Conservation (phyloP, 441 rosid species). For the Gossypium gossypioides region DNA sequence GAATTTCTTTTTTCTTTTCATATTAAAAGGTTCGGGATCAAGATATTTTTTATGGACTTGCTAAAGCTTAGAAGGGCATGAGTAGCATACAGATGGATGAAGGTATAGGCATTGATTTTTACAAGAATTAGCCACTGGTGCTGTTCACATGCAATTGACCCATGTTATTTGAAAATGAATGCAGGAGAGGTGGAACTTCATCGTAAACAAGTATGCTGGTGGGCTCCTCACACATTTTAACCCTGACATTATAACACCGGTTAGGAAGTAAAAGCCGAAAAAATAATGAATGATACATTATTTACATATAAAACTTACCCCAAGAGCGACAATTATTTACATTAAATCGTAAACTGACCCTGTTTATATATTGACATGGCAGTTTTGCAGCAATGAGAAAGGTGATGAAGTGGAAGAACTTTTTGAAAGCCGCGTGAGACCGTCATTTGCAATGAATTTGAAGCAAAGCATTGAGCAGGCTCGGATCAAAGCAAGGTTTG, state of each 20-base stretch:
- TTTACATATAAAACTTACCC: background rate
- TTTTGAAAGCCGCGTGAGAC: background rate
- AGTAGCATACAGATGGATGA: slow-evolving; percentile 58
- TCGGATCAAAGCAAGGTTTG: slow-evolving; percentile 68
- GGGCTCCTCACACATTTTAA: slow-evolving; percentile 70
- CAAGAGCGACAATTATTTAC: background rate
- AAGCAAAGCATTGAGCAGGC: slow-evolving; percentile 82
- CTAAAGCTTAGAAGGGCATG: slow-evolving; percentile 49
- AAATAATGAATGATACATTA: background rate
- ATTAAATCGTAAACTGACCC: background rate
- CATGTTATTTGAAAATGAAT: background rate
- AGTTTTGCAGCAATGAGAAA: background rate
- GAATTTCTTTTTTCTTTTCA: background rate
- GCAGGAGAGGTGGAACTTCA: slow-evolving; percentile 70
- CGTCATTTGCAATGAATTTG: slow-evolving; percentile 45
- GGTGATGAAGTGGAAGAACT: background rate
- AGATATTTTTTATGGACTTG: slow-evolving; percentile 47
- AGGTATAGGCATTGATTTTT: slow-evolving; percentile 24
- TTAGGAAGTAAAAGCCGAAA: slow-evolving; percentile 12
- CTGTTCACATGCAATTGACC: background rate
- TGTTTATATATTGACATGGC: background rate
- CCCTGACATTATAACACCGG: slow-evolving; percentile 66
- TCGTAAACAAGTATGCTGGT: slow-evolving; percentile 54
- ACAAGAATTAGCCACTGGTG: background rate
- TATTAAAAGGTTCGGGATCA: slow-evolving; percentile 62